Evolutionary conservation across 1,139 yeast species (phyloP), one percentile per base, ranked within the genome.

Genomic region (Lodderomyces pseudojiufengensis): DNA sequence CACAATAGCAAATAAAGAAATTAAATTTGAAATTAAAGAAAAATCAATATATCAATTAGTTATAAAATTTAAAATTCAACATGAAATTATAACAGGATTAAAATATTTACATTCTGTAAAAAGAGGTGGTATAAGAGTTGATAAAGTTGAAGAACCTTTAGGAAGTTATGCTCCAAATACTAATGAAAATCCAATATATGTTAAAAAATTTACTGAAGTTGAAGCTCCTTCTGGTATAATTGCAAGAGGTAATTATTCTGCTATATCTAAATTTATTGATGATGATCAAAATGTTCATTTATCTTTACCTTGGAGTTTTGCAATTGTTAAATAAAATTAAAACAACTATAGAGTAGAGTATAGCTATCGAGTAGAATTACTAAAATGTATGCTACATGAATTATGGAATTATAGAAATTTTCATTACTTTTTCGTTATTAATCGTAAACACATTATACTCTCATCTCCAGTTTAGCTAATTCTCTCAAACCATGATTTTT

Each of bases 141-240:
- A 87, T 55, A 85, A 83, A 59, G 65, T 81, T 34, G 95, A 86
- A 49, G 95, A 87, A 58, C 94, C 94, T 33, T 70, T 86, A 55
- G 97, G 97, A 2, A 81, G 94, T 5, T 88, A 82, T 55, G 92
- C 95, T 10, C 97, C 97, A 48, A 84, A 77, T 59, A 86, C 96
- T n/a, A 68, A 65, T 40, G 86, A 78, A 32, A 86, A 82, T 55
- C 95, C 95, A 8, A 81, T 58, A 52, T 88, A 90, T 59, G 92
- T 81, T 54, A 85, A 80, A 47, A 70, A 70, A 30, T 73, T 88
- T 46, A 77, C 82, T n/a, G 94, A 82, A 54, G 90, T 85, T 42
- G 95, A 87, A 59, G 97, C 96, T 11, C 97, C 97, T 26, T 73
- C 86, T 35, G 97, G 97, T 2, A 62, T 88, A 60, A 63, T 90